A percentile compares a stretch with the other conserved stretches of the same genome.
Evolutionary conservation across 2,329 filamentous ascomycete genomes (phyloP).

Genomic region (Cytospora leucostoma): DNA sequence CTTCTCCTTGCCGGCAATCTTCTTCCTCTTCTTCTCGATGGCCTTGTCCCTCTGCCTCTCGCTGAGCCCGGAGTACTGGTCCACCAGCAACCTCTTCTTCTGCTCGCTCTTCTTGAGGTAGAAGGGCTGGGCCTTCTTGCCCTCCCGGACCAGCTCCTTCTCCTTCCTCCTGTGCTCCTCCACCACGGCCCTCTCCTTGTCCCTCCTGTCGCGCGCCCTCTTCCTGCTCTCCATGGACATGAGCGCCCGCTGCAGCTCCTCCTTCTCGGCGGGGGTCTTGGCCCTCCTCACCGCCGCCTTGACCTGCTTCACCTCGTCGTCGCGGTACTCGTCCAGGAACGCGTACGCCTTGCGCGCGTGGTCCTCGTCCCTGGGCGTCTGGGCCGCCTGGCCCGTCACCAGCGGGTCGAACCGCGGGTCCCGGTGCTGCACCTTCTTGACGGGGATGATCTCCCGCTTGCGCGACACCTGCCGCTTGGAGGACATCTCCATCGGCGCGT

Average conservation of each 20-base stretch:
- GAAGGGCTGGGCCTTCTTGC: slow-evolving; percentile 87
- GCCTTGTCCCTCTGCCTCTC: slow-evolving; percentile 80
- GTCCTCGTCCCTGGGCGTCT: slow-evolving; percentile 52
- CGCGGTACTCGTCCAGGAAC: slow-evolving; percentile 85
- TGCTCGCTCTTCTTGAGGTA: slow-evolving; percentile 91
- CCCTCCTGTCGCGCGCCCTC: slow-evolving; percentile 69
- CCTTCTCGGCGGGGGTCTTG: slow-evolving; percentile 68
- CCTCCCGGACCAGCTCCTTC: slow-evolving; percentile 80
- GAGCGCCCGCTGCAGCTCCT: slow-evolving; percentile 70
- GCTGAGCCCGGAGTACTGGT: slow-evolving; percentile 81
- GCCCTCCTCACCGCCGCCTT: slow-evolving; percentile 63
- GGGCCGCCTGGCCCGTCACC: slow-evolving; percentile 36
- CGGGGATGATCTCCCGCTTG: slow-evolving; percentile 69
- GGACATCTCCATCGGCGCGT: slow-evolving; percentile 81
- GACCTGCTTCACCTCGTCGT: slow-evolving; percentile 77
- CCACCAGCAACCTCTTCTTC: slow-evolving; percentile 80
- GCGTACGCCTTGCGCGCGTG: slow-evolving; percentile 73
- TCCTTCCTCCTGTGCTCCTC: slow-evolving; percentile 78
- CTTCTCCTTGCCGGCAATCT: slow-evolving; percentile 82
- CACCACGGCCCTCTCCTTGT: slow-evolving; percentile 68
- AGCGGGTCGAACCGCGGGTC: slow-evolving; percentile 87
- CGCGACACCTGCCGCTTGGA: slow-evolving; percentile 84
- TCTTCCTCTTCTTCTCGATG: slow-evolving; percentile 87
- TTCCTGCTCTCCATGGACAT: slow-evolving; percentile 77
- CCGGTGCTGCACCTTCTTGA: slow-evolving; percentile 60